Conservation (phyloP, 2,329 filamentous ascomycete genomes). For the Escovopsis weberi region DNA sequence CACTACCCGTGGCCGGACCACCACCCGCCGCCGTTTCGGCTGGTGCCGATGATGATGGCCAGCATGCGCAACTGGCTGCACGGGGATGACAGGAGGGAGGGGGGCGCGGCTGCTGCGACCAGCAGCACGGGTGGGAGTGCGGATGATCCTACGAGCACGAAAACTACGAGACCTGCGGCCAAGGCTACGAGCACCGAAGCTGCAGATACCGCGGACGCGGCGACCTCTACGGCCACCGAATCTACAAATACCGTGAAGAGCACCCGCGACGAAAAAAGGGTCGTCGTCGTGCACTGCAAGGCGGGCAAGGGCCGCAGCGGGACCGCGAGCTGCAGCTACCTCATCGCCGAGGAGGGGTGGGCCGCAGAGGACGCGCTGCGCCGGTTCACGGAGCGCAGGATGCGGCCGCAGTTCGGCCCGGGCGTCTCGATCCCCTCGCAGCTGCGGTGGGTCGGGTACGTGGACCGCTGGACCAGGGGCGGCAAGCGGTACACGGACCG, state of each 20-base stretch:
- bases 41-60: conserved; percentile 79
- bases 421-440: conserved; percentile 92
- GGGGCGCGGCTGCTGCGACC: too few relatives aligned
- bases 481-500: conserved; percentile 72
- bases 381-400: conserved; percentile 62
- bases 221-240: background rate
- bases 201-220: too few relatives aligned
- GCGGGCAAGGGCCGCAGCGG: conserved; percentile 91
- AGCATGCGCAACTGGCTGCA: conserved; percentile 84
- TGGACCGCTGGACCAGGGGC: conserved; percentile 66
- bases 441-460: conserved; percentile 73
- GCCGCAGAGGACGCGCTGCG: conserved; percentile 36
- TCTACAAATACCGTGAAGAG: conserved; percentile 10
- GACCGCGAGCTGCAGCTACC: conserved; percentile 73
- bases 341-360: conserved; percentile 72
- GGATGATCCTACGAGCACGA: background rate
- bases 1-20: conserved; percentile 97
- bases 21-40: conserved; percentile 81
- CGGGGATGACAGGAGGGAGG: conserved; percentile 16
- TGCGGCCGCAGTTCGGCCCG: conserved; percentile 76
- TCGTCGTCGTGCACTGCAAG: conserved; percentile 92
- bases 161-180: background rate
- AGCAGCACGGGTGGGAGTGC: too few relatives aligned
- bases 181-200: background rate
- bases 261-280: conserved; percentile 33